Evolutionary conservation across 495 filamentous ascomycete species (phyloP).

Genomic region (Neurospora sp.): DNA sequence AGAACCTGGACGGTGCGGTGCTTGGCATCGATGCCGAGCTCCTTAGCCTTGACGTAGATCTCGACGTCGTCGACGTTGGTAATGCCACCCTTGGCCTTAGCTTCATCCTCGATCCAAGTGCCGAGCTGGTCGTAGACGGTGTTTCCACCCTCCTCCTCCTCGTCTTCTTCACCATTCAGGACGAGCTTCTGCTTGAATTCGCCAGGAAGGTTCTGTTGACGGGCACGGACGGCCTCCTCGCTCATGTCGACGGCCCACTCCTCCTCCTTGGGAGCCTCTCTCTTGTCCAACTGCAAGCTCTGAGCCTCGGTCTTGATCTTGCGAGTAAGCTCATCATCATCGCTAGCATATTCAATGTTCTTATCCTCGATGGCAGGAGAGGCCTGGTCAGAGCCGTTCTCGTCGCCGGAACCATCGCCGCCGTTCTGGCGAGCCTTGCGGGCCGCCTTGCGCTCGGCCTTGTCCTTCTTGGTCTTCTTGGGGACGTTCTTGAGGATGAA

Average conservation of each 20-base stretch:
- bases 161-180: constrained; percentile 75
- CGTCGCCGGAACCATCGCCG: constrained; percentile 49
- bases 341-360: constrained; percentile 58
- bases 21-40: constrained; percentile 89
- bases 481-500: constrained; percentile 96
- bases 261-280: constrained; percentile 61
- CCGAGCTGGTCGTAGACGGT: constrained; percentile 86
- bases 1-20: constrained; percentile 88
- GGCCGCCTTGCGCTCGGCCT: constrained; percentile 80
- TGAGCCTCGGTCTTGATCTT: constrained; percentile 78
- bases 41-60: constrained; percentile 92
- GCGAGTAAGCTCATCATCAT: constrained; percentile 87
- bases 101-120: constrained; percentile 77
- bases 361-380: constrained; percentile 59
- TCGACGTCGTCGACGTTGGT: constrained; percentile 72
- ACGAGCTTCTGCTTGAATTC: constrained; percentile 86
- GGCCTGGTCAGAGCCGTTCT: constrained; percentile 65
- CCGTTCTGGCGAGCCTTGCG: constrained; percentile 77
- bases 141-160: constrained; percentile 67
- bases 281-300: constrained; percentile 46
- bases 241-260: constrained; percentile 95
- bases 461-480: constrained; percentile 88
- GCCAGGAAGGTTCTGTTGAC: constrained; percentile 77
- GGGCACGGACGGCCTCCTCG: constrained; percentile 86
- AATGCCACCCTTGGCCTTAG: constrained; percentile 59